These are phyloP conservation scores for Salix purpurea DNA, from an alignment of 345 rosid species.

Conservation along the genomic window DNA sequence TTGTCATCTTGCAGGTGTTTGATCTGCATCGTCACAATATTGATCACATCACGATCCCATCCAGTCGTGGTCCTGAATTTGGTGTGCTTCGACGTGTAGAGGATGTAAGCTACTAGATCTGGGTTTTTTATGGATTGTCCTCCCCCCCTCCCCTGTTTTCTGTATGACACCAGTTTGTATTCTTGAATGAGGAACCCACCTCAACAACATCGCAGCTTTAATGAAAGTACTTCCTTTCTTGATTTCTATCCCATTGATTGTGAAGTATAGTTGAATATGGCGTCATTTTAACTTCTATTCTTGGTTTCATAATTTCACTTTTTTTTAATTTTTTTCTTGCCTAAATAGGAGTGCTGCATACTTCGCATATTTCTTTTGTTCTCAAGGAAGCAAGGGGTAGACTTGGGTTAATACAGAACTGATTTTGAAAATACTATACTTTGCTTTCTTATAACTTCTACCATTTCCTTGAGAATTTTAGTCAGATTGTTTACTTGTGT, in stretches of 20 bases:
- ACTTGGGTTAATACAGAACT: background rate
- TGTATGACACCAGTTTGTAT: background rate
- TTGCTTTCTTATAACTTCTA: background rate
- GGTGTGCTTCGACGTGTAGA: slow-evolving; percentile 85
- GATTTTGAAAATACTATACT: background rate
- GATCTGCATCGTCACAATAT: slow-evolving; percentile 96
- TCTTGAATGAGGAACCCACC: background rate
- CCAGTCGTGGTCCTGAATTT: slow-evolving; percentile 67
- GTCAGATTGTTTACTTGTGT: background rate
- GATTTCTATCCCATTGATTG: background rate
- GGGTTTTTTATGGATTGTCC: background rate
- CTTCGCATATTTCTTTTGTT: background rate
- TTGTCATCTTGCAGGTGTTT: slow-evolving; percentile 47
- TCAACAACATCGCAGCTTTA: background rate
- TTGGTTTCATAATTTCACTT: background rate
- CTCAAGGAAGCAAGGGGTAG: background rate
- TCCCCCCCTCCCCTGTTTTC: background rate
- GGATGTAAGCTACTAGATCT: slow-evolving; percentile 55
- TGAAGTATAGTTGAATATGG: background rate
- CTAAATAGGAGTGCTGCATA: background rate
- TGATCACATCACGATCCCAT: slow-evolving; percentile 85
- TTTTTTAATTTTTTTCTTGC: background rate
- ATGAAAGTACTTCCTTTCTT: background rate
- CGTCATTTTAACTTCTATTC: background rate
- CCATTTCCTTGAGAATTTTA: background rate